Evolutionary conservation across 176 grass and related monocot species (phyloP).

Genomic region (Metroxylon sagu): DNA sequence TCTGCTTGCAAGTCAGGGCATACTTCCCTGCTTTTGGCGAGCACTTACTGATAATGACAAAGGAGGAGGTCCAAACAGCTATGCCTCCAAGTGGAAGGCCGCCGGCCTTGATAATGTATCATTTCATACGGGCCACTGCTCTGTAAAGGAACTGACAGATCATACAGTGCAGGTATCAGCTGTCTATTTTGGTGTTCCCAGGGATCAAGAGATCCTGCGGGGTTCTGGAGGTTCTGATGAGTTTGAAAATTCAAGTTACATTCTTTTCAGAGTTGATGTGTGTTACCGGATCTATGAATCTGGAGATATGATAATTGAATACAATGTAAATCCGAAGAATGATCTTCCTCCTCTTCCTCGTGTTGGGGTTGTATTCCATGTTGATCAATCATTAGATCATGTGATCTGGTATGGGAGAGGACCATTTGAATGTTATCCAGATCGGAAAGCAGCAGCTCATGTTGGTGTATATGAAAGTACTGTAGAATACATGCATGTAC

Average conservation of each 20-base stretch:
- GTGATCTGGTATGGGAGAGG: conserved; percentile 66
- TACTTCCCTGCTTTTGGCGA: conserved; percentile 83
- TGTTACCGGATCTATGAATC: conserved; percentile 45
- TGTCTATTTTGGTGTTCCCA: conserved; percentile 36
- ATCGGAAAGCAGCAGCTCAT: conserved; percentile 67
- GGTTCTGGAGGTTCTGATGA: conserved; percentile 21
- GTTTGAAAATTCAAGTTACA: conserved; percentile 16
- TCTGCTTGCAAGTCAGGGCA: conserved; percentile 53
- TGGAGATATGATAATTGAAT: conserved; percentile 57
- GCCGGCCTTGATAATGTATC: conserved; percentile 45
- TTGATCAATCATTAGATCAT: conserved; percentile 41
- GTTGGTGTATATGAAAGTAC: conserved; percentile 55
- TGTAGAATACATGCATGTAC: conserved; percentile 65
- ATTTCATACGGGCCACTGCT: conserved; percentile 48
- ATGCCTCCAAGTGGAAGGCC: conserved; percentile 53
- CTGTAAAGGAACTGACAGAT: conserved; percentile 36
- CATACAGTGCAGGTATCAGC: conserved; percentile 50
- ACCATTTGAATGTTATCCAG: conserved; percentile 87
- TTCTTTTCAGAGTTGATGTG: conserved; percentile 35
- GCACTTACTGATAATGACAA: conserved; percentile 94
- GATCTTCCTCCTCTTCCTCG: conserved; percentile 78
- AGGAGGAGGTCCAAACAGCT: conserved; percentile 48
- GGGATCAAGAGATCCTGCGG: conserved; percentile 7
- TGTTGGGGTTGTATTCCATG: conserved; percentile 56
- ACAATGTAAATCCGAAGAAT: conserved; percentile 53